phyloP scores from a whole-genome alignment of 2,329 filamentous ascomycete species.

The Ophiocordyceps robertsii region DNA sequence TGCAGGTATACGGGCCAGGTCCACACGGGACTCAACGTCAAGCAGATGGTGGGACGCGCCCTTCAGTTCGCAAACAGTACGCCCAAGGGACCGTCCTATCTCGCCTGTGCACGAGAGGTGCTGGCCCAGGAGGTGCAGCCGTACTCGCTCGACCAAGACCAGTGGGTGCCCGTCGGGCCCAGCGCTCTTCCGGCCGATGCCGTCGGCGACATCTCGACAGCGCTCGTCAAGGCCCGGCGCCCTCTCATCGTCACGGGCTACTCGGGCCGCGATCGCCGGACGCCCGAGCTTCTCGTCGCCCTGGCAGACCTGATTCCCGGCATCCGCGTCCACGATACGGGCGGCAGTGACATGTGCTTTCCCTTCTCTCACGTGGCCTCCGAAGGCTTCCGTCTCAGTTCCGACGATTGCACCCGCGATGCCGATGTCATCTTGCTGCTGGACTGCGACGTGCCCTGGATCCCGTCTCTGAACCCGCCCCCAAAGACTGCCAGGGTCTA shows the following conservation, averaged over 20 bases:
- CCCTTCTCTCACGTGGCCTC: constrained; percentile 50
- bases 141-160: constrained; percentile 41
- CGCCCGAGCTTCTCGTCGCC: constrained; percentile 45
- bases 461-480: constrained; percentile 52
- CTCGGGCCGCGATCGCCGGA: constrained; percentile 49
- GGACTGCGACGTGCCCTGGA: constrained; percentile 82
- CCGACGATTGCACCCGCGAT: constrained; percentile 53
- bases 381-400: constrained; percentile 55
- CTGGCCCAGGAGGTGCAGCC: constrained; percentile 70
- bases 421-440: constrained; percentile 72
- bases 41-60: constrained; percentile 72
- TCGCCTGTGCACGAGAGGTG: constrained; percentile 60
- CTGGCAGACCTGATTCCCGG: constrained; percentile 52
- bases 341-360: constrained; percentile 65
- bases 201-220: constrained; percentile 40
- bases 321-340: constrained; percentile 55
- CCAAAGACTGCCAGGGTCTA: constrained; percentile 33
- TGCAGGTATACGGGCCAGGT: constrained; percentile 69
- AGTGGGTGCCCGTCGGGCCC: constrained; percentile 55
- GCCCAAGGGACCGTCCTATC: constrained; percentile 62
- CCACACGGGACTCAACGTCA: constrained; percentile 66
- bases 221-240: constrained; percentile 43
- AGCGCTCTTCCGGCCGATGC: constrained; percentile 36
- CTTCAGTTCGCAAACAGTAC: constrained; percentile 62
- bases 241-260: constrained; percentile 58